Evolutionary conservation across 2,329 filamentous ascomycete genomes (phyloP).

Genomic region (Pseudopithomyces maydicus): DNA sequence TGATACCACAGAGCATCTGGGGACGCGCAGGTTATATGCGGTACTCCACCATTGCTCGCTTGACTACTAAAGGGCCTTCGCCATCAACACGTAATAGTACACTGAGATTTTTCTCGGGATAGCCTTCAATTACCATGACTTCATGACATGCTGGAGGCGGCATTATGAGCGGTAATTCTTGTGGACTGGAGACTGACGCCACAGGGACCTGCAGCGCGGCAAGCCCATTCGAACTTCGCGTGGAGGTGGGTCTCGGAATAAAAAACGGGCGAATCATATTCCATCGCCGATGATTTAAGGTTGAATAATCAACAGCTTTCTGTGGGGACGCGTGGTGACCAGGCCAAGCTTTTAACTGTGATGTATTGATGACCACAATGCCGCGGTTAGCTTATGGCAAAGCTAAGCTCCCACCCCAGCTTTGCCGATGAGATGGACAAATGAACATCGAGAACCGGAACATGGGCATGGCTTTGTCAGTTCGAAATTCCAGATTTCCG

Average conservation of each 20-base stretch:
- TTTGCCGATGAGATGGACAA: background rate
- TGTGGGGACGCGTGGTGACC: conserved; percentile 24
- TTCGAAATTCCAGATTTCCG: background rate
- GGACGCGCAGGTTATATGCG: conserved; percentile 16
- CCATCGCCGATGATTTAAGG: background rate
- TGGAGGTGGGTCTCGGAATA: background rate
- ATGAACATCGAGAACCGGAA: background rate
- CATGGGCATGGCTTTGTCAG: background rate
- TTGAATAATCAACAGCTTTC: conserved; percentile 5
- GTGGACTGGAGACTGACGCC: background rate
- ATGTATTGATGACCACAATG: conserved; percentile 40
- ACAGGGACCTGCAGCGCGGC: conserved; percentile 7
- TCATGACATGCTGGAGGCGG: conserved; percentile 41
- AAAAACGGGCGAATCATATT: conserved; percentile 10
- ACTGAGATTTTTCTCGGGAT: background rate
- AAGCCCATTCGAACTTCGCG: background rate
- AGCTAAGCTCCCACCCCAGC: conserved; percentile 16
- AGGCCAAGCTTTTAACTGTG: conserved; percentile 22
- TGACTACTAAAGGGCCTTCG: background rate
- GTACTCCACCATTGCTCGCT: conserved; percentile 2
- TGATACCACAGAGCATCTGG: conserved; percentile 7
- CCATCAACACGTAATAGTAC: conserved; percentile 2
- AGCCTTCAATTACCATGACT: conserved; percentile 31
- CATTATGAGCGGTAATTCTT: conserved; percentile 10
- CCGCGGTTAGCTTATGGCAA: background rate